Evolutionary conservation across 2,329 filamentous ascomycete genomes (phyloP).

Genomic region (Clonostachys rosea): DNA sequence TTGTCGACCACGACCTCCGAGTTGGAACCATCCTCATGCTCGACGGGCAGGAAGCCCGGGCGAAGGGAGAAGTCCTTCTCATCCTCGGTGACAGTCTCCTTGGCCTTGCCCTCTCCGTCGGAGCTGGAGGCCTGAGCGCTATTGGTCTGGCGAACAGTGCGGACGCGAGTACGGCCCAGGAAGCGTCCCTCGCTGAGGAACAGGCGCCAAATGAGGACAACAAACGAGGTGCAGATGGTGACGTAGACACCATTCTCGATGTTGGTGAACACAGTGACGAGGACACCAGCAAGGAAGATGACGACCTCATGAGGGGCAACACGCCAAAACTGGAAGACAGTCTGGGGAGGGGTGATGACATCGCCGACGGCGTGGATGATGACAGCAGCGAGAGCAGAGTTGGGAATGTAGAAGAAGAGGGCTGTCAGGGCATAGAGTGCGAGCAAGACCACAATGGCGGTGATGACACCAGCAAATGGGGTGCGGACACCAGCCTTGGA

Average conservation of each 20-base stretch:
- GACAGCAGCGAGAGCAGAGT: slow-evolving; percentile 68
- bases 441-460: slow-evolving; percentile 74
- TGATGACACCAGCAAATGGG: slow-evolving; percentile 81
- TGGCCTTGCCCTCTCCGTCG: slow-evolving; percentile 30
- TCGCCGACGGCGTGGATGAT: slow-evolving; percentile 91
- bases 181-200: slow-evolving; percentile 76
- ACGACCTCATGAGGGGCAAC: slow-evolving; percentile 77
- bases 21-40: slow-evolving; percentile 47
- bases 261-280: slow-evolving; percentile 74
- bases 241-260: slow-evolving; percentile 88
- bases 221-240: slow-evolving; percentile 66
- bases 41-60: slow-evolving; percentile 39
- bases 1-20: slow-evolving; percentile 35
- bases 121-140: slow-evolving; percentile 51
- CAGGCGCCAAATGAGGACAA: slow-evolving; percentile 70
- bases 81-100: not conserved
- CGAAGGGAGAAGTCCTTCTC: slow-evolving; percentile 38
- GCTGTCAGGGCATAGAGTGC: slow-evolving; percentile 79
- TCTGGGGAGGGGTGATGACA: slow-evolving; percentile 77
- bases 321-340: slow-evolving; percentile 83
- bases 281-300: slow-evolving; percentile 81
- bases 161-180: slow-evolving; percentile 74
- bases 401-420: slow-evolving; percentile 87
- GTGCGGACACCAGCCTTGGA: slow-evolving; percentile 90
- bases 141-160: slow-evolving; percentile 75